Conservation (phyloP, 371 early-diverging fungal species). For the Phascolomyces articulosus region DNA sequence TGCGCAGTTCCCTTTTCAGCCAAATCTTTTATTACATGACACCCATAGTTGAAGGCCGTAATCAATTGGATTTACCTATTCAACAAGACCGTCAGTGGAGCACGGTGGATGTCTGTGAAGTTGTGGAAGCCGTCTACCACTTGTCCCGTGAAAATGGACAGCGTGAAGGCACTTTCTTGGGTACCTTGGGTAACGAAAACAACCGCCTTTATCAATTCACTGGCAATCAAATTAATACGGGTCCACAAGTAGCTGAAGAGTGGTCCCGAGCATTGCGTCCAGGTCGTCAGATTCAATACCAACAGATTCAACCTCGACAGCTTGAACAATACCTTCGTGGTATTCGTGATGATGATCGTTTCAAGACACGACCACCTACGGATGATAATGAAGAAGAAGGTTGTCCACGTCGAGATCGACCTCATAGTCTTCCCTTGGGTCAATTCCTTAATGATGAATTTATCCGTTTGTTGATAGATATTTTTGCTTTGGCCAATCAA, state of each 20-base stretch:
- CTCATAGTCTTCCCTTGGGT: slow-evolving; percentile 35
- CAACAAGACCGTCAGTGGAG: slow-evolving; percentile 32
- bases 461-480: slow-evolving; percentile 33
- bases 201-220: slow-evolving; percentile 35
- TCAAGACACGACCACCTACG: slow-evolving; percentile 24
- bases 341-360: slow-evolving; percentile 31
- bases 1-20: slow-evolving; percentile 27
- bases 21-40: slow-evolving; percentile 42
- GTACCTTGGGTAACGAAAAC: slow-evolving; percentile 5
- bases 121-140: slow-evolving; percentile 28
- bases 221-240: slow-evolving; percentile 4
- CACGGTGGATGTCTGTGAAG: slow-evolving; percentile 34
- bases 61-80: slow-evolving; percentile 28
- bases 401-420: slow-evolving; percentile 3
- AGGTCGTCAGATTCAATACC: slow-evolving; percentile 19
- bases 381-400: neutral
- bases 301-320: slow-evolving; percentile 16
- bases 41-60: slow-evolving; percentile 31
- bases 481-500: slow-evolving; percentile 27
- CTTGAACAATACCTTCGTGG: slow-evolving; percentile 26
- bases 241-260: slow-evolving; percentile 27
- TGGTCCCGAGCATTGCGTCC: slow-evolving; percentile 30
- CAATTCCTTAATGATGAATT: slow-evolving; percentile 29
- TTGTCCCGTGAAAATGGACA: slow-evolving; percentile 23
- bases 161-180: neutral